Evolutionary conservation across 2,329 filamentous ascomycete species (phyloP), one percentile per base, ranked within the genome.

Genomic region (Fonsecaea monophora): DNA sequence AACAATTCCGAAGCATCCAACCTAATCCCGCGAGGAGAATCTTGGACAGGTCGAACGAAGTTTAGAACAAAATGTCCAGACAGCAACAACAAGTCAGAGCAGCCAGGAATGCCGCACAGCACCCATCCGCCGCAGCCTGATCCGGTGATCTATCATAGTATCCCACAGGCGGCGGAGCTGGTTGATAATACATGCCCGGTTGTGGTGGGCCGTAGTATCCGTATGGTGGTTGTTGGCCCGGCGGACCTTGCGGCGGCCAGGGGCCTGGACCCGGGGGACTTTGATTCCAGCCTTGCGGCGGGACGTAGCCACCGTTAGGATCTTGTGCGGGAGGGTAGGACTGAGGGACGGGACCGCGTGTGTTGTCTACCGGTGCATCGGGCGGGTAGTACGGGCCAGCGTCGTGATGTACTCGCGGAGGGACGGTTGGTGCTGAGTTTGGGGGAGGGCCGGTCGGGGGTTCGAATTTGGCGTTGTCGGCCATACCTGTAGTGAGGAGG

Each of bases 11-110:
- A 25, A 25, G 25, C 25, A 25, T 25, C 40, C 40, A 4, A 13
- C 38, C 15, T 2, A 10, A 18, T 4, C 40, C 2, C 40, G 40
- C 13, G 45, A 21, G 45, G 1, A 3, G 25, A 25, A 50, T 50
- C 18, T 50, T 50, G 6, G 18, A 30, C 25, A 2, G 25, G 7
- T 9, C 18, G 10, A 42, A n/a, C 4, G 13, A 42, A 15, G 6
- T 40, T 72, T 81, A 83, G 70, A 84, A 83, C 73, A 84, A 73
- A 67, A 81, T 78, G 70, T 84, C 82, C 75, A 84, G 78, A 77
- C 82, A 84, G 71, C 82, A 84, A 71, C 83, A 84, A 72, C 82
- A 83, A 42, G 83, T 82, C 74, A 83, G 68, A 62, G 76, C 78
- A 9, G 78, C 82, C 67, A 82, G 73, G 53, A 82, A 69, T 15